Base-by-base conservation (phyloP, 768 basidiomycete genomes). In the Leccinellum luteum region DNA sequence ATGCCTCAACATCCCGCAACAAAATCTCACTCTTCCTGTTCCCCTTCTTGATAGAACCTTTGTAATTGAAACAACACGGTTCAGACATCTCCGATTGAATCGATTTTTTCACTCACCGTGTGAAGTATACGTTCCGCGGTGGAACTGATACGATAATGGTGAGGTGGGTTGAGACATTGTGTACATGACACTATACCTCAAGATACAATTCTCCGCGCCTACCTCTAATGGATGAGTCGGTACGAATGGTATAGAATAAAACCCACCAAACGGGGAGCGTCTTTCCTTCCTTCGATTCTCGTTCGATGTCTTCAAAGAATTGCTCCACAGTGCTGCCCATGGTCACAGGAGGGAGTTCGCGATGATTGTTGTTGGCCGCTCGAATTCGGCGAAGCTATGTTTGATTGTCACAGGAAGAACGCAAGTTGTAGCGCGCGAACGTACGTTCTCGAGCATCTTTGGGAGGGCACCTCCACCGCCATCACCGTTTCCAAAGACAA, bases 401-500 rank as follows among this genome's bases (percentile, higher is more conserved):
- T 27, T 35, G 21, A 51, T 2, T 21, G 19, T 62, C 27, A 66
- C 48, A 10, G 4, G 25, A 5, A 9, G 6, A 41, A 31, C 6
- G 7, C 13, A 27, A 17, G 1, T 7, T 44, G 17, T 34, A 8
- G 32, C 6, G 5, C 6, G 2, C 15, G 6, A 50, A 54, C 83
- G 52, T 54, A 92, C 92, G 64, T 90, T 98, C 76, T 98, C 97
- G 41, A 99, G 77, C 97, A 99, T 99, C 72, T 86, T 88, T 0
- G 85, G 77, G 17, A 94, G 75, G 9, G 92, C 92, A 3, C 92
- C 92, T 55, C 92, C 91, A 68, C 90, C 90, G 1, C 97, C 97
- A 67, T 99, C 97, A 9, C 97, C 97, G 68, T 98, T 98, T 14
- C 97, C 97, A 63, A 97, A 99, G 0, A 97, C 92, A 2, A 95